Conservation (phyloP, 352 stramenopile species). For the Pythium monospermum region DNA sequence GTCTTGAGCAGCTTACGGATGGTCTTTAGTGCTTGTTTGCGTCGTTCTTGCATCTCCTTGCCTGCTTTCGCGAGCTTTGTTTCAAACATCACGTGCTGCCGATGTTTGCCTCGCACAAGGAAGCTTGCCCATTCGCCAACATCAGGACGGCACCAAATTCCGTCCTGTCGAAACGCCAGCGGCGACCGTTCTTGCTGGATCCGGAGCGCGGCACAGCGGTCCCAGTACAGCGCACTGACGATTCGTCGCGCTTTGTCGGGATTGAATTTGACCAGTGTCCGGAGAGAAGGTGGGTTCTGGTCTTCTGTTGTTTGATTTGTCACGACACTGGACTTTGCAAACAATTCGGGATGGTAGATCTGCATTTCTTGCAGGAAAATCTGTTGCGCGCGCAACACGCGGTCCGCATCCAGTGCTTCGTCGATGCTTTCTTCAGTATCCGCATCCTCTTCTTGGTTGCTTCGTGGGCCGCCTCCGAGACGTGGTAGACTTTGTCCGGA, state of each 20-base stretch:
- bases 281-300: not conserved
- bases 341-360: constrained; percentile 46
- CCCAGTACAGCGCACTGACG: constrained; percentile 77
- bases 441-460: constrained; percentile 15
- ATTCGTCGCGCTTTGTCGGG: constrained; percentile 16
- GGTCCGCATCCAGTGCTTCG: constrained; percentile 38
- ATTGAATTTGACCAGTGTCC: not conserved
- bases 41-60: constrained; percentile 47
- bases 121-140: constrained; percentile 66
- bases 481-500: constrained; percentile 11
- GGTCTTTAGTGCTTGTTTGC: constrained; percentile 37
- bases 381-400: constrained; percentile 44
- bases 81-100: constrained; percentile 68
- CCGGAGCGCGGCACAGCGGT: constrained; percentile 63
- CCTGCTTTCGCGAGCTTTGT: constrained; percentile 42
- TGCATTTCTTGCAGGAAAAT: constrained; percentile 61
- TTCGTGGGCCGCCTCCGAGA: constrained; percentile 7
- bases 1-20: constrained; percentile 55
- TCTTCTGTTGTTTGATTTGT: constrained; percentile 3
- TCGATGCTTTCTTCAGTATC: constrained; percentile 19
- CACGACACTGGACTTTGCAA: constrained; percentile 1
- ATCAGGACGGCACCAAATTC: constrained; percentile 70
- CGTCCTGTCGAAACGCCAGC: constrained; percentile 41
- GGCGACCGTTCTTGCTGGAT: constrained; percentile 45
- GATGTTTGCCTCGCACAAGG: constrained; percentile 50